Evolutionary conservation across 2,329 filamentous ascomycete genomes (phyloP), one percentile per base, ranked within the genome.

Genomic region (Penicillium sp.): DNA sequence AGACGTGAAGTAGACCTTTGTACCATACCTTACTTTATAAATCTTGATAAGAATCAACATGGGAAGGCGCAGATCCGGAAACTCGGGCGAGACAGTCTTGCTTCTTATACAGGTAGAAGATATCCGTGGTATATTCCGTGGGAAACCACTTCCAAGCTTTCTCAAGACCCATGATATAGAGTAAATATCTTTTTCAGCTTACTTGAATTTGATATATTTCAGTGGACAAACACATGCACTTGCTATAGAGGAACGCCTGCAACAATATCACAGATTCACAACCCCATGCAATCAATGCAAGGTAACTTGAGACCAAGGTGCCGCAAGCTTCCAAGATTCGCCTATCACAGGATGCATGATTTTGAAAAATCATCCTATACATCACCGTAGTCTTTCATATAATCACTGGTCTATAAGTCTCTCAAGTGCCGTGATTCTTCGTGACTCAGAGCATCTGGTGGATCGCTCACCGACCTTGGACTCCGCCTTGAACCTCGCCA

Each of bases 401-500:
- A 42, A 21, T 23, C 26, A 21, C 23, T 4, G n/a, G 7, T 2
- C 34, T 4, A 18, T 38, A 1, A n/a, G 15, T 7, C 13, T 7
- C 13, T 38, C 34, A 29, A 16, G 7, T 7, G 28, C 10, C 6
- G 28, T 29, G 6, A 29, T 29, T 29, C 28, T 29, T 29, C 10
- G 28, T 16, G 7, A 7, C 33, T 41, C 12, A 24, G 31, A 49
- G 39, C 13, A 50, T 50, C 42, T 39, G 34, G 33, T 29, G 28
- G 42, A 33, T 18, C 45, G n/a, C 53, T 58, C 54, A 60, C 58
- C 58, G 56, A 59, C 56, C 36, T 53, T 44, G 47, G 46, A 54
- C 61, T 62, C 58, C 59, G 53, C 57, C 53, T 54, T 55, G 47
- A 55, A 53, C 54, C 52, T 63, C 53, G 61, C 61, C 61, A 63